Evolutionary conservation across 768 basidiomycete genomes (phyloP).

Genomic region (Trametes cinnabarina): DNA sequence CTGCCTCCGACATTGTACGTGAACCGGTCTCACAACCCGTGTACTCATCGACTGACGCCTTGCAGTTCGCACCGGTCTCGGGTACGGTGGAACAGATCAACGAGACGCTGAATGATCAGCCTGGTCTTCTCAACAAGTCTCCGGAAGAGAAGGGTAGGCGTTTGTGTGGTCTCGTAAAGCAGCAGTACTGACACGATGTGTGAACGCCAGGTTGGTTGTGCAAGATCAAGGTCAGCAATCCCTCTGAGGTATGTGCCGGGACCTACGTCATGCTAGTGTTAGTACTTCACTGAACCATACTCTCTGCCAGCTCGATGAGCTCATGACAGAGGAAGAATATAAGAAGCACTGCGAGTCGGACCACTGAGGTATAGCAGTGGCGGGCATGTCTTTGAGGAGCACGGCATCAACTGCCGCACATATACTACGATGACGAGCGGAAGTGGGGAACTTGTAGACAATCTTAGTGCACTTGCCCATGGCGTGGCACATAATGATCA

Average conservation of each 20-base stretch:
- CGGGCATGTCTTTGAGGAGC: not conserved
- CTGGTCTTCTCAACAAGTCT: conserved; percentile 85
- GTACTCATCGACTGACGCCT: not conserved
- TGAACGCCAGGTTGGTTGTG: conserved; percentile 82
- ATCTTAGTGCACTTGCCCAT: conserved; percentile 12
- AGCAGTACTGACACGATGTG: not conserved
- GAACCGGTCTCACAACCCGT: too few species aligned
- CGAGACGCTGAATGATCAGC: conserved; percentile 57
- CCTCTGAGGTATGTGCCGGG: conserved; percentile 59
- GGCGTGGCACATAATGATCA: conserved; percentile 13
- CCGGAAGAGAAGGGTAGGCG: conserved; percentile 76
- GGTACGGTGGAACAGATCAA: conserved; percentile 84
- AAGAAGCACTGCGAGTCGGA: conserved; percentile 48
- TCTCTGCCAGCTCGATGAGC: conserved; percentile 53
- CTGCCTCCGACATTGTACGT: conserved; percentile 86
- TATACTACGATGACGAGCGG: not conserved
- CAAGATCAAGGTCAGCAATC: conserved; percentile 81
- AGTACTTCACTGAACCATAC: not conserved
- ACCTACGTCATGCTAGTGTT: not conserved
- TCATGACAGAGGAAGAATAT: conserved; percentile 81
- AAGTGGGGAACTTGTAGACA: conserved; percentile 2
- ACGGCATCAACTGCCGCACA: conserved; percentile 18
- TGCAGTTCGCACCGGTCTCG: conserved; percentile 88
- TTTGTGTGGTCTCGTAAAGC: not conserved
- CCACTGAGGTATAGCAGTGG: conserved; percentile 6